A percentile compares a stretch with the other conserved stretches of the same genome.
These are phyloP conservation scores for Arthrobotrys megalospora DNA, from an alignment of 2,329 filamentous ascomycete species.

Conservation along the genomic window DNA sequence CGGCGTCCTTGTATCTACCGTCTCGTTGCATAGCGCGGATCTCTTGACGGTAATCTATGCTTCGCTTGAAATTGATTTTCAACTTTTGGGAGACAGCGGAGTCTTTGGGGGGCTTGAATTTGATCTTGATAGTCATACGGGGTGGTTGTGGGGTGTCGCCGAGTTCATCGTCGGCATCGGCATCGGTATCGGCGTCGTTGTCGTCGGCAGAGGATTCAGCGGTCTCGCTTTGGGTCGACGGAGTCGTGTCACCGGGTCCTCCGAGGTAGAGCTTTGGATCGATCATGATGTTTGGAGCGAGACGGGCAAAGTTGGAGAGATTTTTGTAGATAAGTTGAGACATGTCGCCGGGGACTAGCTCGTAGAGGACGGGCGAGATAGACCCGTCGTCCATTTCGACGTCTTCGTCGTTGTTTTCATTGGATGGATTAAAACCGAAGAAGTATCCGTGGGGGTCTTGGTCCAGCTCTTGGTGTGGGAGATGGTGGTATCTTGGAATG, in stretches of 20 bases:
- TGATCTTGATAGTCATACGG: neutral
- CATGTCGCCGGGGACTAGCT: too few relatives aligned
- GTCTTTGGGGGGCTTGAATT: neutral
- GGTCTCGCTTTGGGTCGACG: too few relatives aligned
- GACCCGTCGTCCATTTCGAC: neutral
- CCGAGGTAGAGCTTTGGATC: too few relatives aligned
- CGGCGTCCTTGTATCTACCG: neutral
- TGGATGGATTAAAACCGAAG: neutral
- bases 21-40: neutral
- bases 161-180: neutral
- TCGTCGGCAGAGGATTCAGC: too few relatives aligned
- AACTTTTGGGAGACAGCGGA: neutral
- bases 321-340: too few relatives aligned
- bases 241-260: too few relatives aligned
- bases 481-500: slow-evolving; percentile 37
- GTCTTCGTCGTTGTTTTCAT: neutral
- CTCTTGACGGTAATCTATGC: neutral
- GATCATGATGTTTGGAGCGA: too few relatives aligned
- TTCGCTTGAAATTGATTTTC: slow-evolving; percentile 32
- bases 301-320: too few relatives aligned
- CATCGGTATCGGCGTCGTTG: neutral
- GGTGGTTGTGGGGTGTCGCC: too few relatives aligned
- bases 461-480: neutral
- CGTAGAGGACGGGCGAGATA: too few relatives aligned
- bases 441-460: slow-evolving; percentile 11